Conservation (phyloP, 2,329 filamentous ascomycete species). For the Trichoderma hamatum region DNA sequence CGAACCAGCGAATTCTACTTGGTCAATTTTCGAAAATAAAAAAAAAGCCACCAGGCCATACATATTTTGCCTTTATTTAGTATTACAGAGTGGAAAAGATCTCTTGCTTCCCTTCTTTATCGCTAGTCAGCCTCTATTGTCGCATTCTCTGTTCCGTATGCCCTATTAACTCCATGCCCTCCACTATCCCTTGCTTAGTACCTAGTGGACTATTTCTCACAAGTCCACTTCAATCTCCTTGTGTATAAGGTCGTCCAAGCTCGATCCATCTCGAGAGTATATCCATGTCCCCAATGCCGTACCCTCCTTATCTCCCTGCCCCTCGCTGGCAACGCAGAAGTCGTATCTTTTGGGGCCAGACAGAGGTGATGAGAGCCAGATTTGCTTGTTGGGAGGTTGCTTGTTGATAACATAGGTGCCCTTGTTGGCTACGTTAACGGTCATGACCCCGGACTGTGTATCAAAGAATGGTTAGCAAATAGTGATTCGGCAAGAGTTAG, state of each 20-base stretch:
- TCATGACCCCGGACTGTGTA: constrained; percentile 81
- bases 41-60: neutral
- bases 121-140: constrained; percentile 14
- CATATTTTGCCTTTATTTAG: neutral
- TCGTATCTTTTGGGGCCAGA: constrained; percentile 94
- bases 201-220: constrained; percentile 6
- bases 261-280: constrained; percentile 81
- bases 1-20: neutral
- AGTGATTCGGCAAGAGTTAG: neutral
- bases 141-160: constrained; percentile 3
- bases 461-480: constrained; percentile 17
- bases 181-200: neutral
- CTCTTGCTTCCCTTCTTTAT: neutral
- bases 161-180: neutral
- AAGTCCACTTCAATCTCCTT: constrained; percentile 75
- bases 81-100: constrained; percentile 16
- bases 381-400: constrained; percentile 95
- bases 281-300: constrained; percentile 78
- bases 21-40: neutral
- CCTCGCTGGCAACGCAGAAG: constrained; percentile 75
- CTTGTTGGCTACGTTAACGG: constrained; percentile 66
- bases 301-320: constrained; percentile 75
- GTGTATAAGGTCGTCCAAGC: constrained; percentile 70
- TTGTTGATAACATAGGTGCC: constrained; percentile 97
- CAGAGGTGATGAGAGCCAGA: constrained; percentile 91